Conservation (phyloP, 2,329 filamentous ascomycete species). For the Microcyclosporella mali region DNA sequence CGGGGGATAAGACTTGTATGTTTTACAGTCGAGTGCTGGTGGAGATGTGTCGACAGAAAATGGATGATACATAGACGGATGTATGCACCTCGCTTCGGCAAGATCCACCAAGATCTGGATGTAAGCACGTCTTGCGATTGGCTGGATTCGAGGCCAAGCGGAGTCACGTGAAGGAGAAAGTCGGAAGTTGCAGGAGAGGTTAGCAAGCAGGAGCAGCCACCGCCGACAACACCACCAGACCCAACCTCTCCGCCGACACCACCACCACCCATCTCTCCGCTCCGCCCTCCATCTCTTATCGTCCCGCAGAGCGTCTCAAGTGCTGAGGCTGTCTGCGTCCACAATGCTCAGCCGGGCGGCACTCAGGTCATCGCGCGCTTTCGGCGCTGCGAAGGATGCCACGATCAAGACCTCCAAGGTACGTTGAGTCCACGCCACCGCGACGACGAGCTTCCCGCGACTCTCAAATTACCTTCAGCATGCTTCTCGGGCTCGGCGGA, state of each 20-base stretch:
- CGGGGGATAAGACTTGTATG: too few species aligned
- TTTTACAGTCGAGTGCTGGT: too few species aligned
- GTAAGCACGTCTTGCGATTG: too few species aligned
- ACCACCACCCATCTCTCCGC: constrained; percentile 8
- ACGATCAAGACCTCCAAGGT: constrained; percentile 43
- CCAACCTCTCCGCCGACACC: constrained; percentile 2
- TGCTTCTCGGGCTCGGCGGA: not conserved
- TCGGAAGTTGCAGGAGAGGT: too few species aligned
- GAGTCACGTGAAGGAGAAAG: too few species aligned
- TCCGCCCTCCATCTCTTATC: constrained; percentile 4
- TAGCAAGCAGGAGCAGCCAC: not conserved
- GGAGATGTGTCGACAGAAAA: too few species aligned
- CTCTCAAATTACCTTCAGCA: not conserved
- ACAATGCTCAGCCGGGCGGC: constrained; percentile 91
- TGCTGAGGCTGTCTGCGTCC: constrained; percentile 25
- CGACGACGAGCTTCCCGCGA: constrained; percentile 1
- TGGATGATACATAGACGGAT: too few species aligned
- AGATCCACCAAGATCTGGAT: too few species aligned
- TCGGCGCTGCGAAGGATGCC: constrained; percentile 69
- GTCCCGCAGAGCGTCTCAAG: constrained; percentile 25
- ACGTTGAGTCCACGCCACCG: constrained; percentile 20
- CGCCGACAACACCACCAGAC: constrained; percentile 1
- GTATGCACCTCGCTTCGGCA: too few species aligned
- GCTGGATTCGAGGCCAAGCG: too few species aligned
- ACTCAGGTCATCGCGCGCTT: constrained; percentile 80